Evolutionary conservation across 2,329 filamentous ascomycete genomes (phyloP).

Genomic region (Hymenoscyphus infarciens): DNA sequence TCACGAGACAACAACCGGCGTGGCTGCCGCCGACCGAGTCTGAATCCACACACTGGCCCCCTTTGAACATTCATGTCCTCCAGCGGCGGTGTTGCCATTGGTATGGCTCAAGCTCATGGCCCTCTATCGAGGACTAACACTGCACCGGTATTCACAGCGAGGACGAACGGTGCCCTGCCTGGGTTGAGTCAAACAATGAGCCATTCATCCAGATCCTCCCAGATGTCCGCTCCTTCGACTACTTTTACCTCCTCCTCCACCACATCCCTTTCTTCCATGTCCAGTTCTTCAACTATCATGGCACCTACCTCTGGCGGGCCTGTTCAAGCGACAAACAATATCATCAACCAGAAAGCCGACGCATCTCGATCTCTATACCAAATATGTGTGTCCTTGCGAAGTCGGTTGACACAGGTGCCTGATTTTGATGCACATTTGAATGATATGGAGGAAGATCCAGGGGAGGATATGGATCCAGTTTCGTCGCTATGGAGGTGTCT

Average conservation of each 20-base stretch:
- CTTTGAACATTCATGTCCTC: slow-evolving; percentile 29
- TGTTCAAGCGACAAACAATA: slow-evolving; percentile 79
- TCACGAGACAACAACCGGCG: slow-evolving; percentile 11
- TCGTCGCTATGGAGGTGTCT: slow-evolving; percentile 88
- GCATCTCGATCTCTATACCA: slow-evolving; percentile 91
- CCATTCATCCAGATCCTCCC: slow-evolving; percentile 51
- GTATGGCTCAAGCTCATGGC: slow-evolving; percentile 34
- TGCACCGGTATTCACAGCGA: slow-evolving; percentile 30
- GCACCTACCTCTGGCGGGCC: slow-evolving; percentile 50
- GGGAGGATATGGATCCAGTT: slow-evolving; percentile 72
- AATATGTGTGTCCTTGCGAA: slow-evolving; percentile 82
- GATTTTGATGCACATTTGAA: slow-evolving; percentile 73
- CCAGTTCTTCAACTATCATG: slow-evolving; percentile 34
- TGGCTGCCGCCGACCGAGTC: slow-evolving; percentile 21
- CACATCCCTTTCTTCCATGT: slow-evolving; percentile 35
- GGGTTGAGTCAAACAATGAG: slow-evolving; percentile 34
- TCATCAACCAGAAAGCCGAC: slow-evolving; percentile 95
- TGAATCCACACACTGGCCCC: not conserved
- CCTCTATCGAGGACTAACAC: slow-evolving; percentile 34
- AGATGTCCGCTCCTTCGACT: slow-evolving; percentile 58
- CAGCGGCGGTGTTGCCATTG: slow-evolving; percentile 29
- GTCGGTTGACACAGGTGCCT: slow-evolving; percentile 77
- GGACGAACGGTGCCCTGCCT: slow-evolving; percentile 22
- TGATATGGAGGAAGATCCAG: slow-evolving; percentile 66
- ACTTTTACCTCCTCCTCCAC: slow-evolving; percentile 42